phyloP scores from a whole-genome alignment of 805 yeast species.

The Diddensiella transvaalensis region DNA sequence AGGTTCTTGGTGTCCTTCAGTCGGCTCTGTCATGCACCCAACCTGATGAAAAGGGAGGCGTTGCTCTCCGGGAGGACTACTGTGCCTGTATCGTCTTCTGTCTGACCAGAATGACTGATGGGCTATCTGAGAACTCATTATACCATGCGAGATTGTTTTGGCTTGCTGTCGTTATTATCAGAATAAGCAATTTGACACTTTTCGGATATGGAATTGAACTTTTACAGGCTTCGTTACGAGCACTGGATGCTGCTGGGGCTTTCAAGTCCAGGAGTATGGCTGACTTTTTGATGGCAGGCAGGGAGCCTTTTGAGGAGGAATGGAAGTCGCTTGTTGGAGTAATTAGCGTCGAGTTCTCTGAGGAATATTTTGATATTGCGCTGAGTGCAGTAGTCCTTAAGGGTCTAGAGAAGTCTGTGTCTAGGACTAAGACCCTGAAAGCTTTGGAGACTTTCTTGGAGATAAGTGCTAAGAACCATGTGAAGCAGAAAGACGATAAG shows the following conservation, averaged over 20 bases:
- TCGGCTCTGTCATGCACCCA: constrained; percentile 8
- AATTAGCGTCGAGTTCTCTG: constrained; percentile 18
- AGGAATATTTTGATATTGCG: constrained; percentile 25
- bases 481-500: constrained; percentile 6
- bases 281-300: constrained; percentile 13
- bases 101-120: constrained; percentile 46
- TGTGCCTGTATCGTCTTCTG: constrained; percentile 43
- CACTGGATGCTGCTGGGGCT: constrained; percentile 24
- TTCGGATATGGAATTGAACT: constrained; percentile 23
- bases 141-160: constrained; percentile 50
- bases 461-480: constrained; percentile 23
- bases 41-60: constrained; percentile 11
- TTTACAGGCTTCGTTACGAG: constrained; percentile 19
- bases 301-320: constrained; percentile 14
- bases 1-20: constrained; percentile 28
- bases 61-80: constrained; percentile 35
- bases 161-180: constrained; percentile 32
- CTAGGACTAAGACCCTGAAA: constrained; percentile 22
- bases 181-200: constrained; percentile 15
- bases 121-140: constrained; percentile 44
- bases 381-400: constrained; percentile 22
- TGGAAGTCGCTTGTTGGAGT: constrained; percentile 19
- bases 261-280: constrained; percentile 19
- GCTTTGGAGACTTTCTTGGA: constrained; percentile 26
- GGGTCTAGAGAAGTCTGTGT: constrained; percentile 25